Evolutionary conservation across 257 asterid species (phyloP), one percentile per base, ranked within the genome.

Genomic region (Euphrasia confusa): DNA sequence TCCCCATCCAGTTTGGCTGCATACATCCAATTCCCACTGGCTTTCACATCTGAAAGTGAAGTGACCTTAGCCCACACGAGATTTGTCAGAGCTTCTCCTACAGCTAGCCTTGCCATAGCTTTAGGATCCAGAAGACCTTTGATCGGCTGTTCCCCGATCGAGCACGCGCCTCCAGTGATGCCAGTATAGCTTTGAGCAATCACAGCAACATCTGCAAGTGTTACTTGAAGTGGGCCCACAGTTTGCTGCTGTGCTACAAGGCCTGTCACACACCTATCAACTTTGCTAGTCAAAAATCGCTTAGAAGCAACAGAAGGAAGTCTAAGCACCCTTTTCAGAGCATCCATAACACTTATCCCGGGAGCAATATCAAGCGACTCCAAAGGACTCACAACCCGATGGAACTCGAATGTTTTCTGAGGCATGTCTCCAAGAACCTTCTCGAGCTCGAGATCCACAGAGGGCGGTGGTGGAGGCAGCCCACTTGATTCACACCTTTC

Each of bases 361-460:
- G 94, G 99, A 67, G 94, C 96, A 60, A 92, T 78, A 78, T 89
- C 94, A 65, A 89, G 91, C 32, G 99, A 88, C 74, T 89, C 95
- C 2, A 11, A 72, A 48, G 69, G 74, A 78, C 73, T 67, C 54
- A 64, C 63, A 3, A 58, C 54, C 7, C 85, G 96, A 11, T 75
- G 79, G 68, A 89, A 87, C 65, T 83, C 89, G 77, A 89, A 92
- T 27, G 96, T 89, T 72, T 92, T 92, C 71, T 84, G 88, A 11
- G 97, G 99, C 97, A 92, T 89, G 72, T 92, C 97, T 2, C 99
- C 99, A 10, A 92, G 97, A 40, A 92, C 99, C 73, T 87, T 89
- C 70, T 92, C 99, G 17, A 89, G 97, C 80, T 86, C 96, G 61
- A 92, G 99, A 77, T 89, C 95, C 68, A 84, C 97, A 13, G 95